A percentile compares a stretch with the other conserved stretches of the same genome.
phyloP scores from a whole-genome alignment of 257 asterid species.

The Forsythia viridissima region DNA sequence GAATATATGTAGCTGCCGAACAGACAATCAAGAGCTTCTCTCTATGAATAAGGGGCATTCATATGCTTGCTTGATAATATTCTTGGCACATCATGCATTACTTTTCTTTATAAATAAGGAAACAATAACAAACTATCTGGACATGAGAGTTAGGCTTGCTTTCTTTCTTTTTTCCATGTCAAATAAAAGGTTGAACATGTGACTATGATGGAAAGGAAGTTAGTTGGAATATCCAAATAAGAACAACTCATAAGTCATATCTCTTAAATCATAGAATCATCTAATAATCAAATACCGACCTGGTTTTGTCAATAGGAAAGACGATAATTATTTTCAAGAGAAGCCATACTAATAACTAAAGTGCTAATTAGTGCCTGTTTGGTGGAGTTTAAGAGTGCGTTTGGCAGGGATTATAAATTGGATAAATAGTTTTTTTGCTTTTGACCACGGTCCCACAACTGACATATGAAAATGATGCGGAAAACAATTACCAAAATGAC shows the following conservation, averaged over 20 bases:
- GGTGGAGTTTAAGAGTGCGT: no score
- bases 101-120: not conserved
- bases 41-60: not conserved
- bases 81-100: not conserved
- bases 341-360: not conserved
- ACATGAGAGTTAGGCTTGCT: not conserved
- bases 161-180: not conserved
- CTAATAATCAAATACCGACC: not conserved
- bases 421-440: no score
- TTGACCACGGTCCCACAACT: no score
- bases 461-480: no score
- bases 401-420: no score
- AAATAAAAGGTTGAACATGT: not conserved
- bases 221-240: not conserved
- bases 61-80: not conserved
- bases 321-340: not conserved
- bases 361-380: no score
- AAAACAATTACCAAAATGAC: no score
- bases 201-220: not conserved
- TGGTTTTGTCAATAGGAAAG: not conserved
- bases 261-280: not conserved
- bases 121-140: not conserved
- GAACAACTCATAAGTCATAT: not conserved
- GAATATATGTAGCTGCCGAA: not conserved
- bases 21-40: not conserved